Evolutionary conservation across 148 eudicot genomes (phyloP), one percentile per base, ranked within the genome.

Genomic region (Camellia sinensis): DNA sequence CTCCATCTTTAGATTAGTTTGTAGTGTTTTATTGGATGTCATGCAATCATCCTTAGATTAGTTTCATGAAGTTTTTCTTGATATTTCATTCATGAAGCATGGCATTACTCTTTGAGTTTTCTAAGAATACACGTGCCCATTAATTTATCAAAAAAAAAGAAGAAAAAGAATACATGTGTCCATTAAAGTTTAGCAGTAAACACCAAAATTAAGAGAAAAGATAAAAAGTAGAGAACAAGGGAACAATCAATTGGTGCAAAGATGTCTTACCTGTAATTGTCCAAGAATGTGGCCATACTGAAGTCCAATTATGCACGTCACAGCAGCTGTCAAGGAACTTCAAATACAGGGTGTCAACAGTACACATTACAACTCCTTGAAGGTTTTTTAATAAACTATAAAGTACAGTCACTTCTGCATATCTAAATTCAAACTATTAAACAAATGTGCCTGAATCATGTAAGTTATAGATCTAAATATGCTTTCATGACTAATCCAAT

Each of bases 251-350:
- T 43, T 14, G 4, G 48, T 48, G 67, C 67, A 81, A 56, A 70
- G 70, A 44, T 72, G 18, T 2, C 85, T 84, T 67, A 92, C 98
- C 96, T 89, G 90, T 60, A 83, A 85, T 64, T 90, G 86, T 75
- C 88, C 90, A 75, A 93, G 91, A 76, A 89, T 81, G 74, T 93
- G 98, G 73, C 98, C 98, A 77, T 86, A 93, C 77, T 92, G 91
- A 76, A 93, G 98, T 80, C 94, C 97, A 80, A 92, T 90, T 9
- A 94, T 88, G 89, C 92, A 88, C 37, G 84, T 88, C 69, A 83
- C 87, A 48, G 96, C 87, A 76, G 94, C 94, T 40, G 93, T 89
- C 65, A 93, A 84, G 81, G 98, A 90, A 56, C 98, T 93, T 88
- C 67, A 82, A 69, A 44, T 22, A 78, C 53, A 76, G 40, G 48